Conservation (phyloP, 441 rosid genomes). For the Eruca vesicaria region DNA sequence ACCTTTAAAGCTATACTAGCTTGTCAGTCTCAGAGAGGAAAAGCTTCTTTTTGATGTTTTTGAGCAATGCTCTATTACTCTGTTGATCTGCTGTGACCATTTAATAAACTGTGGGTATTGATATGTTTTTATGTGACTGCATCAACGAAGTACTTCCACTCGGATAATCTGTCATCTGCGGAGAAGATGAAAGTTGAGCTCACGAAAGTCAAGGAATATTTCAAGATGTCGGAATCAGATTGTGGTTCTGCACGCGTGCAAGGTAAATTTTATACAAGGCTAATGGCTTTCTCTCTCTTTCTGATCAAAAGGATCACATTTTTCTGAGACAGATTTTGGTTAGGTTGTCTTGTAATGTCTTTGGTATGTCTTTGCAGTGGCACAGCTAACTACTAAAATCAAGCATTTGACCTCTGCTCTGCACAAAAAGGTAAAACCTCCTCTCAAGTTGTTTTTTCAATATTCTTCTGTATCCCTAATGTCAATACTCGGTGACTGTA, state of each 20-base stretch:
- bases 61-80: neutral
- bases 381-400: constrained; percentile 87
- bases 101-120: constrained; percentile 3
- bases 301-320: neutral
- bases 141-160: constrained; percentile 68
- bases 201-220: constrained; percentile 74
- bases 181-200: constrained; percentile 82
- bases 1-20: neutral
- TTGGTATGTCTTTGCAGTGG: constrained; percentile 60
- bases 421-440: constrained; percentile 67
- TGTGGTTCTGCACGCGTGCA: constrained; percentile 93
- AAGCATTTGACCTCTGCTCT: constrained; percentile 67
- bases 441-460: neutral
- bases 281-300: neutral
- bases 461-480: neutral
- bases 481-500: neutral
- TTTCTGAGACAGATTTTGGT: neutral
- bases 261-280: constrained; percentile 43
- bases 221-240: constrained; percentile 89
- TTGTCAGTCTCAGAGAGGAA: neutral
- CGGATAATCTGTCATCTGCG: constrained; percentile 78
- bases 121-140: constrained; percentile 20
- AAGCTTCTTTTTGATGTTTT: neutral
- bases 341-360: constrained; percentile 15
- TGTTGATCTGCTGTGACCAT: constrained; percentile 1